Base-by-base conservation (phyloP, 192 early-diverging fungal species). In the Mortierella alpina region DNA sequence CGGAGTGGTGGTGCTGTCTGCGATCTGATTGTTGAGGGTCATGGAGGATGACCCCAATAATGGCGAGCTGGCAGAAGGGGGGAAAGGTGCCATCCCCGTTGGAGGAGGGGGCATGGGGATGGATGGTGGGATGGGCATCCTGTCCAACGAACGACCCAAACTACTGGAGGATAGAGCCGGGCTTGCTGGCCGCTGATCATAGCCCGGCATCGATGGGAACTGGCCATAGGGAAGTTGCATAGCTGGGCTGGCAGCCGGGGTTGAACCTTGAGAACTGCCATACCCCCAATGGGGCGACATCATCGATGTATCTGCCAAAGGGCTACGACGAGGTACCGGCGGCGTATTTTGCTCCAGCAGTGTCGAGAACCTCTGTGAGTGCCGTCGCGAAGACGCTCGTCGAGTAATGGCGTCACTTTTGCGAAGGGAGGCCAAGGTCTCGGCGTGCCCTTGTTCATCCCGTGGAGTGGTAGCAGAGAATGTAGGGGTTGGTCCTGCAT, bases 341-440 rank as follows among this genome's bases (percentile, higher is more conserved):
- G 65, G 58, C 9, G 77, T 42, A 18, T 80, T 80, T 45, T 80
- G 77, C 20, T 80, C 77, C 12, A 80, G 13, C 39, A 80, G 23
- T 6, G 77, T 80, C 41, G 77, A 80, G 44, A 80, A 80, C 7
- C 77, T 65, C 20, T 80, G 77, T 1, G 77, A 80, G 22, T 80
- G 70, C 6, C 77, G 77, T 18, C 77, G 70, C 14, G 77, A 80
- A 10, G 70, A 80, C 4, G 77, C 77, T 15, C 77, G 63, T 46
- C 70, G 49, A 5, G 70, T 80, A 48, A 80, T 72, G 18, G 70
- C 60, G 40, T 80, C 77, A 22, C 70, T 80, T 20, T 80, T 80
- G 12, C 77, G 77, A 12, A 71, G 69, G 18, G 69, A 71, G 12
- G 69, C 69, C 13, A 71, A 18, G 7, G 69, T 71, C 52, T 71